These are phyloP conservation scores for Nakazawaea ernobii DNA, from an alignment of 805 yeast genomes.

Conservation along the genomic window DNA sequence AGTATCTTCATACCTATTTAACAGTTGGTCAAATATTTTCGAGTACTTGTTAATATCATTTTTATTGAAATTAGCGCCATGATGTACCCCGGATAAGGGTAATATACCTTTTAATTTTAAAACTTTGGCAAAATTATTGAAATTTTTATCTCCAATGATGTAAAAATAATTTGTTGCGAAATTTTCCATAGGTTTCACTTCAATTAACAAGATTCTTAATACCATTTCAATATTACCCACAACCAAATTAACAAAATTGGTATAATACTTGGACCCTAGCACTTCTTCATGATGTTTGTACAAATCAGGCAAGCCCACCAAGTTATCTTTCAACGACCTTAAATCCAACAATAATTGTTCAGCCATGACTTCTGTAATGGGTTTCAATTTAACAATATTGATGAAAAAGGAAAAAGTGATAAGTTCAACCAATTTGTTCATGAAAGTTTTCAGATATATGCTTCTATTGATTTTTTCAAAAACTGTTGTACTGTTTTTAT, in stretches of 20 bases:
- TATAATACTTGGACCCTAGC: slow-evolving; percentile 20
- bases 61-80: slow-evolving; percentile 17
- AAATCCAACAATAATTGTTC: slow-evolving; percentile 80
- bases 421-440: slow-evolving; percentile 71
- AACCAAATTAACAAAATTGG: slow-evolving; percentile 20
- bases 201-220: slow-evolving; percentile 63
- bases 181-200: slow-evolving; percentile 56
- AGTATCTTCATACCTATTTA: slow-evolving; percentile 27
- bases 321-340: slow-evolving; percentile 52
- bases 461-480: slow-evolving; percentile 61
- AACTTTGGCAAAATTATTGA: slow-evolving; percentile 58
- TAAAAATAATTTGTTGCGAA: slow-evolving; percentile 62
- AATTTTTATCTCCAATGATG: slow-evolving; percentile 58
- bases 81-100: slow-evolving; percentile 24
- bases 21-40: slow-evolving; percentile 33
- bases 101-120: slow-evolving; percentile 56
- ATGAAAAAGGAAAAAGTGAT: slow-evolving; percentile 50
- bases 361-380: slow-evolving; percentile 62
- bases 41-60: slow-evolving; percentile 30
- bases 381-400: slow-evolving; percentile 56
- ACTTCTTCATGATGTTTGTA: slow-evolving; percentile 29
- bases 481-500: slow-evolving; percentile 39
- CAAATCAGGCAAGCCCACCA: slow-evolving; percentile 42
- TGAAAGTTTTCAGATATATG: slow-evolving; percentile 62
- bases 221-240: slow-evolving; percentile 44